phyloP scores from a whole-genome alignment of 2,329 filamentous ascomycete species.

The Clonostachys rosea region DNA sequence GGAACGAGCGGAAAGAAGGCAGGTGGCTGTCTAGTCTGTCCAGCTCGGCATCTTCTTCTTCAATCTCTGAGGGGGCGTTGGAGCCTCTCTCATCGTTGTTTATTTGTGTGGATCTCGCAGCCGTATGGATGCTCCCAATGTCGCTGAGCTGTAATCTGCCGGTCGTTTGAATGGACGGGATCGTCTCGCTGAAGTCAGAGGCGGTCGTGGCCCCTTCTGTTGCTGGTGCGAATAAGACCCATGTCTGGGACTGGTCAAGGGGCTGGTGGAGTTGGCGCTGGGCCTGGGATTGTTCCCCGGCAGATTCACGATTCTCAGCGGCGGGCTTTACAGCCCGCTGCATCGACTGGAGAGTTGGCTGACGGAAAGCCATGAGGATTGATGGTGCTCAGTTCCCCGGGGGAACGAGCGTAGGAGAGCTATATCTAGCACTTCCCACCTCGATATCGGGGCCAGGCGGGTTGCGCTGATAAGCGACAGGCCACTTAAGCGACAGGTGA shows the following conservation, averaged over 20 bases:
- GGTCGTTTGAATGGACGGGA: constrained; percentile 58
- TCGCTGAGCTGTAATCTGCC: constrained; percentile 74
- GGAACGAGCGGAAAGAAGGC: constrained; percentile 73
- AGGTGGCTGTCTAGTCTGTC: constrained; percentile 92
- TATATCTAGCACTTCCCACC: too few relatives aligned
- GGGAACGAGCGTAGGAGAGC: too few relatives aligned
- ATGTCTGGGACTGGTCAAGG: constrained; percentile 76
- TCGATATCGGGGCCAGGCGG: too few relatives aligned
- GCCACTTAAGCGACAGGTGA: too few relatives aligned
- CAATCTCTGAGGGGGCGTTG: constrained; percentile 24
- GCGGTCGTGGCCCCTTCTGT: constrained; percentile 59
- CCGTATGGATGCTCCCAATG: constrained; percentile 71
- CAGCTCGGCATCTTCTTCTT: constrained; percentile 71
- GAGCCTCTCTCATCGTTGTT: constrained; percentile 38
- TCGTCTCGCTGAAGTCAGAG: constrained; percentile 64
- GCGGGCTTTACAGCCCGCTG: constrained; percentile 40
- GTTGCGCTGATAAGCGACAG: too few relatives aligned
- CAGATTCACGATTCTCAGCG: constrained; percentile 28
- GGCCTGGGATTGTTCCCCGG: constrained; percentile 14
- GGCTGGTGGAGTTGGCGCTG: constrained; percentile 28
- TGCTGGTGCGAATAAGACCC: constrained; percentile 87
- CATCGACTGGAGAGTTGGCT: constrained; percentile 47
- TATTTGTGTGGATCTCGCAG: constrained; percentile 50
- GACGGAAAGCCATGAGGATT: constrained; percentile 52
- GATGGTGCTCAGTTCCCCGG: too few relatives aligned